phyloP scores from a whole-genome alignment of 2,329 filamentous ascomycete species.

The Talaromyces sp. region DNA sequence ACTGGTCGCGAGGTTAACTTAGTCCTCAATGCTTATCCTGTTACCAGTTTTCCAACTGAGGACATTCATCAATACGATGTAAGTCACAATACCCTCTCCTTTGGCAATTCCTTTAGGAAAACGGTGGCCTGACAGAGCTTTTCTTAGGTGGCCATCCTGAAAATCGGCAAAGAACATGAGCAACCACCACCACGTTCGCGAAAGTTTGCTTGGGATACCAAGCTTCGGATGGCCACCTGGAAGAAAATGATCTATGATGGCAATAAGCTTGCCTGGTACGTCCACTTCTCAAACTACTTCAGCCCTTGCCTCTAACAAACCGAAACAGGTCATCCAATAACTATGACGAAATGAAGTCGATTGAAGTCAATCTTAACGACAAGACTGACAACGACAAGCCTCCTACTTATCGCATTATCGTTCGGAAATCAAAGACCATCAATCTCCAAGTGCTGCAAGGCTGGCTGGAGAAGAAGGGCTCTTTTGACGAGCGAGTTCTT shows the following conservation, averaged over 20 bases:
- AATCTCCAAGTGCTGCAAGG: conserved; percentile 64
- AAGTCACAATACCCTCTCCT: conserved; percentile 41
- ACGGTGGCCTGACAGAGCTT: conserved; percentile 17
- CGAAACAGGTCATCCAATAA: conserved; percentile 37
- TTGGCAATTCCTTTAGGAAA: conserved; percentile 7
- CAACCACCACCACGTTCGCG: conserved; percentile 47
- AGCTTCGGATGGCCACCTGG: conserved; percentile 58
- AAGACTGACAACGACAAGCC: conserved; percentile 29
- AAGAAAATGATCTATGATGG: conserved; percentile 75
- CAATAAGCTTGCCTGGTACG: conserved; percentile 79
- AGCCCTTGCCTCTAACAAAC: conserved; percentile 33
- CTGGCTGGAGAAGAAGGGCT: conserved; percentile 57
- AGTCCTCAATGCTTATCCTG: conserved; percentile 72
- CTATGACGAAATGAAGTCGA: conserved; percentile 46
- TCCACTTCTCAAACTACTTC: conserved; percentile 27
- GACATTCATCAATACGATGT: conserved; percentile 84
- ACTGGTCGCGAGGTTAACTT: conserved; percentile 57
- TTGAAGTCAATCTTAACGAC: conserved; percentile 70
- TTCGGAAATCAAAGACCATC: conserved; percentile 66
- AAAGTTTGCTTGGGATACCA: conserved; percentile 69
- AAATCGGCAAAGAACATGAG: conserved; percentile 8
- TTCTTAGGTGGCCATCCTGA: conserved; percentile 60
- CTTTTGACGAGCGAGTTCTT: conserved; percentile 66
- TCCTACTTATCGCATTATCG: conserved; percentile 60
- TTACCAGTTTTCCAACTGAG: conserved; percentile 58